Base-by-base conservation (phyloP, 345 rosid genomes). In the Hibiscus syriacus region DNA sequence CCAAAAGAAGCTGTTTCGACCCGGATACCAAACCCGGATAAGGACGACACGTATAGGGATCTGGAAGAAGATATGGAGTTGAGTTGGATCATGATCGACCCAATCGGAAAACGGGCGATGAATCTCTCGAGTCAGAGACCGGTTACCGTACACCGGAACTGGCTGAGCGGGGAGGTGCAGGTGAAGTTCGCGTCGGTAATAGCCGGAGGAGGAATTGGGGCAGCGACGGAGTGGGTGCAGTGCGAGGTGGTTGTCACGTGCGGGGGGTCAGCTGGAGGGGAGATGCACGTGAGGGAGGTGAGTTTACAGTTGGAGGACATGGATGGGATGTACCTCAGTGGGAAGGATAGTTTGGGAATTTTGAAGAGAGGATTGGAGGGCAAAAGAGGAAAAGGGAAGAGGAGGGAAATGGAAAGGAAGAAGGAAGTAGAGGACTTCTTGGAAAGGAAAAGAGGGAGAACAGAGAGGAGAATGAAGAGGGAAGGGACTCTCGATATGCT, bases 81-180 rank as follows among this genome's bases (percentile, higher is more conserved):
- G 72, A 92, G 87, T 74, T 92, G 98, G 98, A 79, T 92, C 56
- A 50, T 88, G 73, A 71, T 86, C 43, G 97, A 88, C 66, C 85
- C 86, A 1, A 55, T 55, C 19, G 79, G 87, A 4, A 54, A 71
- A 68, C 83, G 84, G 20, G 87, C 90, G 55, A 73, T 80, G 83
- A 80, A 92, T 73, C 52, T 92, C 0, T 90, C 98, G 22, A 86
- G 91, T 75, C 72, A 80, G 43, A 79, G 56, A 43, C 80, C 95
- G n/a, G 95, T 92, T 49, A 70, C 71, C n/a, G 88, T 90, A 19
- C 78, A 83, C 27, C 71, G 83, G 17, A 91, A 86, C 76, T 87
- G 98, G 96, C 74, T 88, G 60, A 88, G 76, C 80, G 87, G 95
- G 3, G 95, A 85, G 61, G 84, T 84, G 16, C 84, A 87, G 62